Conservation (phyloP, 345 rosid species). For the Atalantia buxifolia region DNA sequence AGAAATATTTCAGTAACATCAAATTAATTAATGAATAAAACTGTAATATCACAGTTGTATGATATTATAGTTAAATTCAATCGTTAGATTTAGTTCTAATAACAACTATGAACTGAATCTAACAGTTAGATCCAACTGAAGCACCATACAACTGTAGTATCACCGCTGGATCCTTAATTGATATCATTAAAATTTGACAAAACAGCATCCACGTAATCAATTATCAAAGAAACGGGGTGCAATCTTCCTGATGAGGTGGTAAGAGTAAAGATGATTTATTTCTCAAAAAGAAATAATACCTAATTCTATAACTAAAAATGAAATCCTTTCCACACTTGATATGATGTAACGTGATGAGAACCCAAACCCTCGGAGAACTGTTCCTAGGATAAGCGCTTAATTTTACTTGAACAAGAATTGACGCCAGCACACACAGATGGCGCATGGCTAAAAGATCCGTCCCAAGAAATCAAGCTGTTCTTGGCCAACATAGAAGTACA, state of each 20-base stretch:
- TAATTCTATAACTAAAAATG: no score
- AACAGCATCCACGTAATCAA: neutral
- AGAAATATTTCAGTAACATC: neutral
- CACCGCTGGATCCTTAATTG: no score
- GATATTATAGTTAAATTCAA: no score
- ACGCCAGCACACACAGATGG: neutral
- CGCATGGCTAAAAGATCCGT: neutral
- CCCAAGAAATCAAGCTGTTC: neutral
- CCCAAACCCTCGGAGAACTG: neutral
- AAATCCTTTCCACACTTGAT: neutral
- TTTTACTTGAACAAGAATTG: neutral
- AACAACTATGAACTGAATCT: no score
- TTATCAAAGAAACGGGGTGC: neutral
- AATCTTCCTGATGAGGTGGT: neutral
- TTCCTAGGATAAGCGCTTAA: neutral
- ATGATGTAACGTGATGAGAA: neutral
- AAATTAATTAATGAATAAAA: no score
- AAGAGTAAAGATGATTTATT: neutral
- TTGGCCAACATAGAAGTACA: neutral
- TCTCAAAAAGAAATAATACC: neutral
- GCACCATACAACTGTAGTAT: no score
- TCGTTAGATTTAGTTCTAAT: no score
- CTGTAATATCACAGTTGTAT: no score
- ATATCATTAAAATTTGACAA: neutral
- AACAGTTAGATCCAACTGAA: no score